Percentiles rank a stretch among this genome's conserved stretches.
These are phyloP conservation scores for Inga laurina DNA, from an alignment of 306 rosid genomes.

Conservation along the genomic window DNA sequence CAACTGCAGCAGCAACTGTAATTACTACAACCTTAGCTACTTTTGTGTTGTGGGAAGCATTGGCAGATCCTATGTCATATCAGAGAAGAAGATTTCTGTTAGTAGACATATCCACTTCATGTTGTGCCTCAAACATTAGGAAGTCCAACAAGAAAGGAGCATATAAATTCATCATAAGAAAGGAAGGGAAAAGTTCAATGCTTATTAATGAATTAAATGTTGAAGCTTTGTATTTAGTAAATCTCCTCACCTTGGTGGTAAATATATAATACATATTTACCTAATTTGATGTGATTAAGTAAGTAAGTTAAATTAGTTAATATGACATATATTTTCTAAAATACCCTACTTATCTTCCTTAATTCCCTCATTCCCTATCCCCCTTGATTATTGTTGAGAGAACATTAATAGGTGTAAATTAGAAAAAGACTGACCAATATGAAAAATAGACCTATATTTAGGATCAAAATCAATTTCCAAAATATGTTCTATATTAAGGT, in stretches of 20 bases:
- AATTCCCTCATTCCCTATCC: too few relatives aligned
- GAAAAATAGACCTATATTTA: too few relatives aligned
- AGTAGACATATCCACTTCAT: background rate
- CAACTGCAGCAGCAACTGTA: conserved; percentile 38
- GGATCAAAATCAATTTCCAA: too few relatives aligned
- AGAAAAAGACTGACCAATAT: too few relatives aligned
- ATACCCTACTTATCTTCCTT: too few relatives aligned
- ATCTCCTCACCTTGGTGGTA: background rate
- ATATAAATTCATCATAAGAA: background rate
- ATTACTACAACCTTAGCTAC: conserved; percentile 36
- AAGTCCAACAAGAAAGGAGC: background rate
- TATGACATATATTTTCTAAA: too few relatives aligned
- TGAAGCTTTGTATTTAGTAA: background rate
- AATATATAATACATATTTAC: background rate
- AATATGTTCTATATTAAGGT: too few relatives aligned
- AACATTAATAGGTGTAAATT: too few relatives aligned
- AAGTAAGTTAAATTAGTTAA: too few relatives aligned
- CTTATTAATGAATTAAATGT: background rate
- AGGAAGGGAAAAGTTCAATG: background rate
- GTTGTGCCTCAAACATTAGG: conserved; percentile 6
- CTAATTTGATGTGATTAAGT: too few relatives aligned
- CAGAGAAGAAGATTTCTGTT: conserved; percentile 22
- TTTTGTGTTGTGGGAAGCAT: conserved; percentile 43
- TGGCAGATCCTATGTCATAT: conserved; percentile 34
- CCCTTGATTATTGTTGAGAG: too few relatives aligned